phyloP scores from a whole-genome alignment of 2,329 filamentous ascomycete species.

The Pseudocercospora ulei region DNA sequence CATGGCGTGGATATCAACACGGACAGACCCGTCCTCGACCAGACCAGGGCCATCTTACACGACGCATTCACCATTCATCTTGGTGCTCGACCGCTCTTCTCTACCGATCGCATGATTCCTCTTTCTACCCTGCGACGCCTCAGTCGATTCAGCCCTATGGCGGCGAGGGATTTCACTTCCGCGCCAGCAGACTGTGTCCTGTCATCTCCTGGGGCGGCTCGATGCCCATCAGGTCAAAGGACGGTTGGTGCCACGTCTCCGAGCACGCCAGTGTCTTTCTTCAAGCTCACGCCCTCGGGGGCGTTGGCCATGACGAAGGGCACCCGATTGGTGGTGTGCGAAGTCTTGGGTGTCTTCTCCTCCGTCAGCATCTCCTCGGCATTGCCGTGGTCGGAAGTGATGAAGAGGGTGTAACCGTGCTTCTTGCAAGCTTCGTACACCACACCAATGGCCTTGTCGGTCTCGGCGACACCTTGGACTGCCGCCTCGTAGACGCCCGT shows the following conservation, averaged over 20 bases:
- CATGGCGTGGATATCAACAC: no score
- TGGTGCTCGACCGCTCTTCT: no score
- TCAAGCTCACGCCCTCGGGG: constrained; percentile 75
- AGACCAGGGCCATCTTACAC: no score
- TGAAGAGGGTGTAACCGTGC: constrained; percentile 83
- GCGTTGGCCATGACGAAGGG: constrained; percentile 98
- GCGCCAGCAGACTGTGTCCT: constrained; percentile 71
- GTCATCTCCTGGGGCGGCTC: constrained; percentile 88
- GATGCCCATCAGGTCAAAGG: constrained; percentile 79
- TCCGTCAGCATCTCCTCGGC: constrained; percentile 98
- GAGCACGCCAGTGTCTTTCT: constrained; percentile 77
- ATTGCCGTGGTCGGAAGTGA: constrained; percentile 91
- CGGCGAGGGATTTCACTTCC: constrained; percentile 40
- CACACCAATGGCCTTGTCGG: constrained; percentile 85
- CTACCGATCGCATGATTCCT: no score
- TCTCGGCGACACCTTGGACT: constrained; percentile 71
- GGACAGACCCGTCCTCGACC: no score
- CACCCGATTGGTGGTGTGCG: constrained; percentile 95
- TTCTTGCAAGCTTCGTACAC: constrained; percentile 92
- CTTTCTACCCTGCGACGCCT: no score
- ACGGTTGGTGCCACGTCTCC: constrained; percentile 96
- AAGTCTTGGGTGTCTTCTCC: constrained; percentile 94
- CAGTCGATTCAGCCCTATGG: no score
- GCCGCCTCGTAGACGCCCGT: constrained; percentile 95
- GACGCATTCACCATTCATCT: no score